These are phyloP conservation scores for Setomelanomma holmii DNA, from an alignment of 2,329 filamentous ascomycete genomes.

Conservation along the genomic window DNA sequence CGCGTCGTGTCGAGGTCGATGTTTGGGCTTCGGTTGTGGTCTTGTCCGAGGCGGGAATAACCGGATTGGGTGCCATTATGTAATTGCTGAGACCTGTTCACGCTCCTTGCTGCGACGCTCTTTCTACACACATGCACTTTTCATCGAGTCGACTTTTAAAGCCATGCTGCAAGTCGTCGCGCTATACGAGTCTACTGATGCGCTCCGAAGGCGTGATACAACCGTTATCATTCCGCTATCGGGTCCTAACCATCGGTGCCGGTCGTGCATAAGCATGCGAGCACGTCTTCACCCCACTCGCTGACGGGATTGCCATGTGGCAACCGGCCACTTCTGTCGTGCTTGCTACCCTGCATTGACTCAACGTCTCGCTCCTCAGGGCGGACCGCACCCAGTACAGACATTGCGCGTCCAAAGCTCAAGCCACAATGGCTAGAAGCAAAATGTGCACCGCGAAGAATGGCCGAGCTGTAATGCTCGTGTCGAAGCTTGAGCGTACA, in stretches of 20 bases:
- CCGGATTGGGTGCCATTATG: slow-evolving; percentile 25
- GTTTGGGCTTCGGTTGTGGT: slow-evolving; percentile 15
- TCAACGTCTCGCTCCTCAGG: not conserved
- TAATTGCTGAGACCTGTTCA: not conserved
- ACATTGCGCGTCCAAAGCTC: not conserved
- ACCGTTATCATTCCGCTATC: slow-evolving; percentile 22
- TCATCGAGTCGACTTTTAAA: slow-evolving; percentile 10
- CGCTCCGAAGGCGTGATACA: not conserved
- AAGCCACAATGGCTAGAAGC: not conserved
- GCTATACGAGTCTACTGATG: not conserved
- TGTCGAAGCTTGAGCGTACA: no score
- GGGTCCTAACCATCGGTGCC: slow-evolving; percentile 7
- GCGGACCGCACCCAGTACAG: not conserved
- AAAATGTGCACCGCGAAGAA: not conserved
- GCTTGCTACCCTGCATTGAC: slow-evolving; percentile 15
- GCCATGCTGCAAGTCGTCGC: not conserved
- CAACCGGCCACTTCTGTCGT: slow-evolving; percentile 14
- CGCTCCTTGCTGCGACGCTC: not conserved
- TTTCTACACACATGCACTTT: not conserved
- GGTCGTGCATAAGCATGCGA: slow-evolving; percentile 16
- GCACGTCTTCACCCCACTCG: slow-evolving; percentile 43
- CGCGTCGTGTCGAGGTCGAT: slow-evolving; percentile 28
- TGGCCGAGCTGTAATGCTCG: not conserved
- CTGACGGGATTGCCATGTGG: slow-evolving; percentile 35
- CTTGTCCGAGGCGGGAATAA: slow-evolving; percentile 20